Base-by-base conservation (phyloP, 192 early-diverging fungal species). In the Linnemannia exigua region DNA sequence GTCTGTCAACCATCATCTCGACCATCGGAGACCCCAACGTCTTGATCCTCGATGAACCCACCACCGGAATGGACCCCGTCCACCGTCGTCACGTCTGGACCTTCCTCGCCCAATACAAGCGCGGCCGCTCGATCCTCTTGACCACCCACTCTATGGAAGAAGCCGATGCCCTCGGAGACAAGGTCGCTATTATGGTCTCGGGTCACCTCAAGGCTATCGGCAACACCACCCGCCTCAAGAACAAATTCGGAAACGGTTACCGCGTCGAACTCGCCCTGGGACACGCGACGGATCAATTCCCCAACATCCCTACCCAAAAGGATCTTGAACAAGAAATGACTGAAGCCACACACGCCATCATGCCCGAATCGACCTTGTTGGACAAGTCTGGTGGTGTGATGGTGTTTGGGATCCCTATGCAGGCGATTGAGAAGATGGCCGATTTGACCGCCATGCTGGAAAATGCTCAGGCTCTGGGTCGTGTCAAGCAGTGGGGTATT, bases 121-220 rank as follows among this genome's bases (percentile, higher is more conserved):
- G 89, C 51, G 91, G 92, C 46, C 89, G 94, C 51, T 92, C 94
- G 12, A 93, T 95, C 76, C 87, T 95, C 36, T 82, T 94, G 86
- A 95, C 94, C 2, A 95, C 95, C 16, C 94, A 95, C 80, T 91
- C 88, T 3, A 94, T 95, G 95, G 93, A 95, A 67, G 94, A 95
- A 77, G 94, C 94, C 38, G 94, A 90, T 67, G 87, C 89, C 7
- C 46, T 90, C 1, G 89, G 91, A 16, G 93, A 95, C 77, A 89
- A 91, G 38, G 93, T 91, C 47, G 92, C 89, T 3, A 91, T 95
- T 79, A 91, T 95, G 89, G 87, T 92, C 20, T 88, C 93, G 54
- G 94, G 94, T 7, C 83, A 87, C 11, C 72, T 95, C 50, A 87
- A 90, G 22, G 94, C 93, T 47, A 67, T 94, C 3, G 94, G 94